These are phyloP conservation scores for Pezizomycotina sp. DNA, from an alignment of 2,329 filamentous ascomycete species.

Conservation along the genomic window DNA sequence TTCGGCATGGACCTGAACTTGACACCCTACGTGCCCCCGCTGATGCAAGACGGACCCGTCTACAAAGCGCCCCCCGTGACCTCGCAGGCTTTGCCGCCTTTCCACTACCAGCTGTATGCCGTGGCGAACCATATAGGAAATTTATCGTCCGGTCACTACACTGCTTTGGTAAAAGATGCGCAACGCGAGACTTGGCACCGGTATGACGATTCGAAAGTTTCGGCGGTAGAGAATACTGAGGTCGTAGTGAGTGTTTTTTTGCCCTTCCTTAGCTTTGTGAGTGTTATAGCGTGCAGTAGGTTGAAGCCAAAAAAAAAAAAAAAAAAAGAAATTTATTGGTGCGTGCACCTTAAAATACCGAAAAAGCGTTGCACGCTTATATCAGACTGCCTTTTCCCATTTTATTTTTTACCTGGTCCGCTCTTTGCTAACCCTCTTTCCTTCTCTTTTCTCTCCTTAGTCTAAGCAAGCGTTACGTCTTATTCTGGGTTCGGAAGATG, in stretches of 20 bases:
- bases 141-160: constrained; percentile 63
- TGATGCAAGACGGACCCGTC: constrained; percentile 24
- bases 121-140: constrained; percentile 64
- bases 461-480: too few species aligned
- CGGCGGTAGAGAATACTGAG: constrained; percentile 21
- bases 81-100: constrained; percentile 40
- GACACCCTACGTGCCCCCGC: constrained; percentile 37
- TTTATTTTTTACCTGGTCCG: not conserved
- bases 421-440: constrained; percentile 10
- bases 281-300: too few species aligned
- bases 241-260: constrained; percentile 26
- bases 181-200: constrained; percentile 79
- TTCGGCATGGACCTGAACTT: constrained; percentile 61
- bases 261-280: too few species aligned
- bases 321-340: too few species aligned
- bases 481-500: too few species aligned
- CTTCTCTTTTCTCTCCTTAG: too few species aligned
- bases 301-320: too few species aligned
- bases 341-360: too few species aligned
- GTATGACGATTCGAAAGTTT: constrained; percentile 57
- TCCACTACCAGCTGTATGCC: constrained; percentile 70
- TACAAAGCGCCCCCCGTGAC: constrained; percentile 25
- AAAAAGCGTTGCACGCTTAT: too few species aligned
- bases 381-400: constrained; percentile 1
- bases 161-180: constrained; percentile 55